Percentiles rank a stretch among this genome's conserved stretches.
phyloP scores from a whole-genome alignment of 208 protist genomes.

The Acanthamoeba castellanii region DNA sequence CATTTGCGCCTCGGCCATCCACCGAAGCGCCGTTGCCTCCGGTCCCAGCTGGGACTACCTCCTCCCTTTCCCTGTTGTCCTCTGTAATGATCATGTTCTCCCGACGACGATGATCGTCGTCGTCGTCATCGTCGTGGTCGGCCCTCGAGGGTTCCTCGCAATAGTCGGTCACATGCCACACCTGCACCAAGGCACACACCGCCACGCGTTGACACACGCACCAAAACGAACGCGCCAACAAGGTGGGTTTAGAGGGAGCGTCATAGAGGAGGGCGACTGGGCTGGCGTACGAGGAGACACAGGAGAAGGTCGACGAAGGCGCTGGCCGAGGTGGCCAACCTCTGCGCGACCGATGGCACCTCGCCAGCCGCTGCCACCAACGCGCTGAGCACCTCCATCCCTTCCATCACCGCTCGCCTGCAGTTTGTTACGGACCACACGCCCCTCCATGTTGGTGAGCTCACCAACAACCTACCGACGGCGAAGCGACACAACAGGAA shows the following conservation, averaged over 20 bases:
- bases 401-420: neutral
- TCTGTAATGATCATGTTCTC: neutral
- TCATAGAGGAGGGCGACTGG: neutral
- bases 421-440: too few relatives aligned
- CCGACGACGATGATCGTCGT: too few relatives aligned
- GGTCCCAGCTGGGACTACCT: too few relatives aligned
- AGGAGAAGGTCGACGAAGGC: slow-evolving; percentile 34
- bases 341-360: neutral
- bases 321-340: neutral
- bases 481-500: neutral
- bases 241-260: neutral
- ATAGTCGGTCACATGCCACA: neutral
- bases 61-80: neutral
- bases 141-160: neutral
- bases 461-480: neutral
- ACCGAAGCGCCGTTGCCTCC: neutral
- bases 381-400: neutral
- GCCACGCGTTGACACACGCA: neutral
- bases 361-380: neutral
- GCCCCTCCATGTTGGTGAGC: neutral
- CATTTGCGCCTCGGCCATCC: neutral
- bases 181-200: neutral
- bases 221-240: neutral
- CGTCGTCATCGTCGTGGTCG: neutral
- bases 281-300: neutral